Percentiles rank a stretch among this genome's conserved stretches.
Conservation (phyloP, 192 early-diverging fungal genomes). For the Coemansia sp. region DNA sequence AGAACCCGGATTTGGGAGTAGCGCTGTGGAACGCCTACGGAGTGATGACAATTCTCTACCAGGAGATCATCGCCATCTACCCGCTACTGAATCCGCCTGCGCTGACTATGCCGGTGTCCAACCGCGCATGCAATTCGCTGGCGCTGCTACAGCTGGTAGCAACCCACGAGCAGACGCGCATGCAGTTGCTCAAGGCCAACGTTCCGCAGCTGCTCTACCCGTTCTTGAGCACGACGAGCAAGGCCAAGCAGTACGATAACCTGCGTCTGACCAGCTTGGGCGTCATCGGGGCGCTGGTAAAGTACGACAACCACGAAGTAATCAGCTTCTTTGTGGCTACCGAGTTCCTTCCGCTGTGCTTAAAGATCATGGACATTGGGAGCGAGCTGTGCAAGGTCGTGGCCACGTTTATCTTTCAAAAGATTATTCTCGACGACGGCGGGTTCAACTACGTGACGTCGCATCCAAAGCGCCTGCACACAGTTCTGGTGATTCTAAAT, state of each 20-base stretch:
- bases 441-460: constrained; percentile 67
- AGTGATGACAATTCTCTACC: constrained; percentile 92
- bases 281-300: constrained; percentile 96
- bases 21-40: constrained; percentile 99
- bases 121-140: constrained; percentile 95
- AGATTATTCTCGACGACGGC: constrained; percentile 92
- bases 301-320: constrained; percentile 97
- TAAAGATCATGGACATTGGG: constrained; percentile 99
- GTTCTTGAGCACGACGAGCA: constrained; percentile 95
- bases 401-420: constrained; percentile 99
- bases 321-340: constrained; percentile 94
- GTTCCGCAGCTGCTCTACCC: constrained; percentile 98
- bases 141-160: constrained; percentile 96
- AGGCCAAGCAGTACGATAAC: constrained; percentile 95
- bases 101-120: constrained; percentile 85
- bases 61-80: constrained; percentile 97
- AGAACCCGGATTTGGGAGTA: constrained; percentile 93
- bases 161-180: constrained; percentile 88
- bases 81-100: constrained; percentile 86
- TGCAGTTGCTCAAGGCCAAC: constrained; percentile 71
- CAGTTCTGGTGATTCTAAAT: constrained; percentile 90
- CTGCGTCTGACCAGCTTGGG: constrained; percentile 91
- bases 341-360: constrained; percentile 96
- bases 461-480: constrained; percentile 79
- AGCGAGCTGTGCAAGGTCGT: constrained; percentile 97